phyloP scores from a whole-genome alignment of 2,329 filamentous ascomycete genomes.

The Ophidiomyces ophidiicola region DNA sequence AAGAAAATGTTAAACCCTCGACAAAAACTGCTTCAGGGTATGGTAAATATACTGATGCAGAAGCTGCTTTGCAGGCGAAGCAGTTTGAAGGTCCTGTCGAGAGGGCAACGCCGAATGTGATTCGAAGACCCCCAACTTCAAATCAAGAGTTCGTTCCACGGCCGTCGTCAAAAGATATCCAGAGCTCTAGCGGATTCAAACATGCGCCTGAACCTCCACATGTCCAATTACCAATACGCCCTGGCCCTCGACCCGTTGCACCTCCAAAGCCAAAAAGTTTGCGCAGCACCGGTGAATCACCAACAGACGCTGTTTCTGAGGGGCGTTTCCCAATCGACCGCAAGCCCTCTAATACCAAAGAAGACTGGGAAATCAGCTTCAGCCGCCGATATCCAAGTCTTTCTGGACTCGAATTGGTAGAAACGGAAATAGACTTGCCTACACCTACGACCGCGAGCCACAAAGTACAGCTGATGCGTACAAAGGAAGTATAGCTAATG shows the following conservation, averaged over 20 bases:
- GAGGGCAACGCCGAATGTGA: slow-evolving; percentile 10
- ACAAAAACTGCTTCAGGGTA: slow-evolving; percentile 75
- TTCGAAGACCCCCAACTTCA: slow-evolving; percentile 12
- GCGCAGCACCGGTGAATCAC: slow-evolving; percentile 20
- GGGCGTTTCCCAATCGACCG: not conserved
- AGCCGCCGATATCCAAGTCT: slow-evolving; percentile 78
- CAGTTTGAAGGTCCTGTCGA: slow-evolving; percentile 17
- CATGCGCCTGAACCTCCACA: slow-evolving; percentile 14
- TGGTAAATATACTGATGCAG: slow-evolving; percentile 62
- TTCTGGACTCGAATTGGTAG: slow-evolving; percentile 76
- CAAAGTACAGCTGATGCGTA: slow-evolving; percentile 28
- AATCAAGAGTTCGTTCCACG: slow-evolving; percentile 7
- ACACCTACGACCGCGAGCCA: slow-evolving; percentile 13
- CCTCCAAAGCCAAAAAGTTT: slow-evolving; percentile 52
- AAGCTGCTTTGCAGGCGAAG: slow-evolving; percentile 32
- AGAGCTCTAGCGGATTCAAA: not conserved
- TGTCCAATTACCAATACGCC: slow-evolving; percentile 19
- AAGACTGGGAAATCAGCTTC: slow-evolving; percentile 60
- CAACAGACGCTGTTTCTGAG: not conserved
- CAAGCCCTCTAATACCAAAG: slow-evolving; percentile 27
- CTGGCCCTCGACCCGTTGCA: slow-evolving; percentile 38
- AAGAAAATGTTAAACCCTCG: slow-evolving; percentile 57
- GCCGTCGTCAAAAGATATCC: slow-evolving; percentile 11
- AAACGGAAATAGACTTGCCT: slow-evolving; percentile 47
- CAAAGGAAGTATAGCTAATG: slow-evolving; percentile 30